Evolutionary conservation across 108 stramenopile genomes (phyloP).

Genomic region (Fistulifera pelliculosa): DNA sequence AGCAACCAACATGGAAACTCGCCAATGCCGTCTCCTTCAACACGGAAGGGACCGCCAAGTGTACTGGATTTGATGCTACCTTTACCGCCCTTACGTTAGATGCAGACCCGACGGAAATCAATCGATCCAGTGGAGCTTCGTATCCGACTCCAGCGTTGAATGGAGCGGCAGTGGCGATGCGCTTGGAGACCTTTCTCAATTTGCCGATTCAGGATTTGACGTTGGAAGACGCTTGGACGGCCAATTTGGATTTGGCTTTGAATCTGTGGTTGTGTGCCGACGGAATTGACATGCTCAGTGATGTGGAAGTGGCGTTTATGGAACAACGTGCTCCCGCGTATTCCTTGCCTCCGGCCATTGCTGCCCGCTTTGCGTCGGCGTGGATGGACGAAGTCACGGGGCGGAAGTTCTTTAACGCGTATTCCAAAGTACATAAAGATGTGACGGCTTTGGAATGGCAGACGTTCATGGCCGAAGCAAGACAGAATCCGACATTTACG

Average conservation of each 20-base stretch:
- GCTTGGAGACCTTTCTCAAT: conserved; percentile 52
- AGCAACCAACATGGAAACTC: conserved; percentile 29
- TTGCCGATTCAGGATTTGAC: conserved; percentile 49
- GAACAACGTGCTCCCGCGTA: conserved; percentile 10
- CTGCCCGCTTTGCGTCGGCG: conserved; percentile 56
- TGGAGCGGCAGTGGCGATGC: conserved; percentile 60
- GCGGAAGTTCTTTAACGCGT: conserved; percentile 33
- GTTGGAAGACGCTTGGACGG: conserved; percentile 37
- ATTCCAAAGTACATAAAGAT: conserved; percentile 19
- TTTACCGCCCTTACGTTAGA: conserved; percentile 19
- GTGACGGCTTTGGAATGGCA: conserved; percentile 42
- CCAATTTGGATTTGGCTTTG: conserved; percentile 66
- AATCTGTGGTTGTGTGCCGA: conserved; percentile 85
- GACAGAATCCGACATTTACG: conserved; percentile 33
- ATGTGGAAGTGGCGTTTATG: conserved; percentile 7
- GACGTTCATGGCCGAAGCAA: conserved; percentile 37
- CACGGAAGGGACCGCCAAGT: conserved; percentile 19
- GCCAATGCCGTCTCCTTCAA: conserved; percentile 74
- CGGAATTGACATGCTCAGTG: conserved; percentile 65
- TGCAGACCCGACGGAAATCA: conserved; percentile 43
- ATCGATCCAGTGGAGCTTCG: conserved; percentile 50
- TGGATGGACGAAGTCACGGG: conserved; percentile 57
- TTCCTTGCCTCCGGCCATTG: conserved; percentile 18
- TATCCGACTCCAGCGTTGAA: conserved; percentile 53
- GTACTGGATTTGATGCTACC: conserved; percentile 21